Evolutionary conservation across 2,329 filamentous ascomycete species (phyloP).

Genomic region (Ceratocystis lukuohia): DNA sequence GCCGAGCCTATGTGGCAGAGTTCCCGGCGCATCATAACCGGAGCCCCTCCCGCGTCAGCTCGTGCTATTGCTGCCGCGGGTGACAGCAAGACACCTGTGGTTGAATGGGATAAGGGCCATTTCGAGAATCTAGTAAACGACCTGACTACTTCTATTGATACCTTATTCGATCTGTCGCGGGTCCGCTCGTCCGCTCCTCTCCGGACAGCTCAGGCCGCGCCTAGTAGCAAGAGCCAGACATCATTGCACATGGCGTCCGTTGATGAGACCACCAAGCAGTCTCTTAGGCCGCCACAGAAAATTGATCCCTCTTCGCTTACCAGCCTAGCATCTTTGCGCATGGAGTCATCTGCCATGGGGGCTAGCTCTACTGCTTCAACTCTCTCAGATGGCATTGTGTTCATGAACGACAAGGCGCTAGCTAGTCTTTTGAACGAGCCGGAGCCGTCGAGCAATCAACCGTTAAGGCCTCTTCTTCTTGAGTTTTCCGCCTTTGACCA

Average conservation of each 20-base stretch:
- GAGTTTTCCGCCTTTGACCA: slow-evolving; percentile 56
- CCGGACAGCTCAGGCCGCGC: slow-evolving; percentile 1
- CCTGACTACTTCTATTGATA: slow-evolving; percentile 65
- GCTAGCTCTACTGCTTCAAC: not conserved
- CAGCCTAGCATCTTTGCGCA: slow-evolving; percentile 26
- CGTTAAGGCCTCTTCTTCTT: slow-evolving; percentile 42
- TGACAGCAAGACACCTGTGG: slow-evolving; percentile 42
- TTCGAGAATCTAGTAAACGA: slow-evolving; percentile 65
- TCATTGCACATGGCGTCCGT: slow-evolving; percentile 26
- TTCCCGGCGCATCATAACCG: slow-evolving; percentile 28
- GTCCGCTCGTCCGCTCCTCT: slow-evolving; percentile 40
- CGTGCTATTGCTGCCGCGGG: slow-evolving; percentile 26
- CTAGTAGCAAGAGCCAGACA: slow-evolving; percentile 15
- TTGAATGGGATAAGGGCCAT: slow-evolving; percentile 55
- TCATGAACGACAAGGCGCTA: slow-evolving; percentile 34
- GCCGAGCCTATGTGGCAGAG: slow-evolving; percentile 58
- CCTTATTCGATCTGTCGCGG: slow-evolving; percentile 60
- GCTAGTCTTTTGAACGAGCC: slow-evolving; percentile 15
- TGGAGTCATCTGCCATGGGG: slow-evolving; percentile 8
- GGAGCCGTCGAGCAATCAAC: not conserved
- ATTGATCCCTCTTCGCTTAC: slow-evolving; percentile 43
- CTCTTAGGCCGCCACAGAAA: slow-evolving; percentile 48
- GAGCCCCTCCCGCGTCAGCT: not conserved
- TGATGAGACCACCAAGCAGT: slow-evolving; percentile 36
- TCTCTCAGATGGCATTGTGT: slow-evolving; percentile 24